These are phyloP conservation scores for Centella asiatica DNA, from an alignment of 129 eudicot genomes.

Conservation along the genomic window DNA sequence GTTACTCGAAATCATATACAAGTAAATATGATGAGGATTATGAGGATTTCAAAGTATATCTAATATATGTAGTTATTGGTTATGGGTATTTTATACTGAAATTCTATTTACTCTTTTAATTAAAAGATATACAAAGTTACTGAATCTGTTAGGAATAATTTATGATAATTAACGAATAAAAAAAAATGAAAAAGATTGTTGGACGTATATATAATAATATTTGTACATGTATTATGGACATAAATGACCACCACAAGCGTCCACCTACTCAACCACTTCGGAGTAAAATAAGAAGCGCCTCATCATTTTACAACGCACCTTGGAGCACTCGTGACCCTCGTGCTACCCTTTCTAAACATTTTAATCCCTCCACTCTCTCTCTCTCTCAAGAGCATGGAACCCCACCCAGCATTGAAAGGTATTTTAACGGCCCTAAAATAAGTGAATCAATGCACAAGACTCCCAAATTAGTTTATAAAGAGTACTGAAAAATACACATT, in stretches of 20 bases:
- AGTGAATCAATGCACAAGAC: not conserved
- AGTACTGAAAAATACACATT: not conserved
- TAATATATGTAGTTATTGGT: no score
- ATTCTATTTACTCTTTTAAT: no score
- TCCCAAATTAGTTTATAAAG: constrained; percentile 1
- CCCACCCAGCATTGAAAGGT: constrained; percentile 5
- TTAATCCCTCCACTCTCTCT: not conserved
- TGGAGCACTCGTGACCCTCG: constrained; percentile 22
- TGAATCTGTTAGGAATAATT: no score
- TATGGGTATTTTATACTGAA: no score
- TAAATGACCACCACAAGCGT: not conserved
- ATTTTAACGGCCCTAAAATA: not conserved
- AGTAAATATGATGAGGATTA: no score
- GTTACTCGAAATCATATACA: no score
- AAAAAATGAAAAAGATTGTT: no score
- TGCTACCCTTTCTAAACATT: constrained; percentile 1
- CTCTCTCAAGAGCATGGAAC: not conserved
- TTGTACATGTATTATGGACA: no score
- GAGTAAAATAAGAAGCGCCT: not conserved
- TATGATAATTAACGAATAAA: no score
- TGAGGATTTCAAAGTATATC: no score
- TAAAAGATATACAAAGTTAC: no score
- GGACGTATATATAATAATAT: no score
- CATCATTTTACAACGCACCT: constrained; percentile 4
- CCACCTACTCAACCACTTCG: constrained; percentile 11